These are phyloP conservation scores for Jatropha podagrica DNA, from an alignment of 441 rosid genomes.

Conservation along the genomic window DNA sequence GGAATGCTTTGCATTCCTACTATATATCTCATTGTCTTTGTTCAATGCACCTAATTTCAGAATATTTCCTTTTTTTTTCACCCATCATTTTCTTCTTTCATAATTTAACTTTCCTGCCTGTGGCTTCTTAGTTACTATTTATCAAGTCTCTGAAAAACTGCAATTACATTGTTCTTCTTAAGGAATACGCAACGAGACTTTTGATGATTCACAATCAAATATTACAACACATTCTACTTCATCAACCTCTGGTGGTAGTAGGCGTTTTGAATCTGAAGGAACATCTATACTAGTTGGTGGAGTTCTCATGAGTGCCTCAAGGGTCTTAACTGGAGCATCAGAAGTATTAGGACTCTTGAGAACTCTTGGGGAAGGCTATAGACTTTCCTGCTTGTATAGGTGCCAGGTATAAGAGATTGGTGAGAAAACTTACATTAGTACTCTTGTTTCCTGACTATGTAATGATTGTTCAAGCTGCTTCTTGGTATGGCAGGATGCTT, in stretches of 20 bases:
- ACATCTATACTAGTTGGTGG: conserved; percentile 50
- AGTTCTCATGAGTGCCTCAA: conserved; percentile 44
- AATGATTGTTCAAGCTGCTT: conserved; percentile 31
- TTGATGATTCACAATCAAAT: conserved; percentile 71
- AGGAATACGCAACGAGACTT: conserved; percentile 74
- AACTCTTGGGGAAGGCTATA: conserved; percentile 88
- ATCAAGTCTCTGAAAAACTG: conserved; percentile 22
- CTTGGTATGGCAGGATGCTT: conserved; percentile 68
- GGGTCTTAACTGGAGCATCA: conserved; percentile 55
- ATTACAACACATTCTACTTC: conserved; percentile 48
- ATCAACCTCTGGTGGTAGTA: conserved; percentile 46
- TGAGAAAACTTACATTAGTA: conserved; percentile 19
- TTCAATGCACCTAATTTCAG: background rate
- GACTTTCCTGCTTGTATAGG: conserved; percentile 79
- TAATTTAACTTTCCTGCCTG: conserved; percentile 8
- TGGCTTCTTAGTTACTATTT: conserved; percentile 4
- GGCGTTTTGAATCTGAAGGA: conserved; percentile 65
- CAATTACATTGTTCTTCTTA: conserved; percentile 28
- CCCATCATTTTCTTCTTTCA: conserved; percentile 1
- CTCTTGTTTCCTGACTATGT: conserved; percentile 14
- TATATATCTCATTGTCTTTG: background rate
- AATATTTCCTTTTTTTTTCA: background rate
- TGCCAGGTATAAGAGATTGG: conserved; percentile 61
- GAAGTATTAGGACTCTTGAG: conserved; percentile 80
- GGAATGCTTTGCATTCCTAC: background rate